phyloP scores from a whole-genome alignment of 73 alveolate species.

The Tetrahymena malaccensis region DNA sequence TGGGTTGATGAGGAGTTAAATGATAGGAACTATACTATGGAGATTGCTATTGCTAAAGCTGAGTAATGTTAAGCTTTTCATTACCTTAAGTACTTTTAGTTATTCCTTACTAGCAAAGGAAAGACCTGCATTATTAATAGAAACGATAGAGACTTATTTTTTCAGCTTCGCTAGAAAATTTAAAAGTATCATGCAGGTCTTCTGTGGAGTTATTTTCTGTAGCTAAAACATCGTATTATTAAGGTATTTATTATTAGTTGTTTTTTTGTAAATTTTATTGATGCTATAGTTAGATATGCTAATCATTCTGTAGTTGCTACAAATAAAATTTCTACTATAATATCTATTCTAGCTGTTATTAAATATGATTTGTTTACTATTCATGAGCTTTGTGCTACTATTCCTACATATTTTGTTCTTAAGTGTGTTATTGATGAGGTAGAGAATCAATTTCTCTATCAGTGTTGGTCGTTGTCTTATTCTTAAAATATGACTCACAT shows the following conservation, averaged over 20 bases:
- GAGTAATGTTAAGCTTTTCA: background rate
- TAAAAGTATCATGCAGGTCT: background rate
- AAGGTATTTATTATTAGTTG: background rate
- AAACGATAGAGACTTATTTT: background rate
- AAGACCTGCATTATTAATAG: background rate
- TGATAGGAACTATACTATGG: background rate
- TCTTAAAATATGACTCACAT: background rate
- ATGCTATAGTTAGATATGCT: background rate
- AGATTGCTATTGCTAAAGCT: background rate
- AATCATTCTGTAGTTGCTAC: background rate
- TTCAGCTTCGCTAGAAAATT: background rate
- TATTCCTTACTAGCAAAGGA: background rate
- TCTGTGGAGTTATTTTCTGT: background rate
- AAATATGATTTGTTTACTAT: background rate
- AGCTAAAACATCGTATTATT: background rate
- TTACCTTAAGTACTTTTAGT: background rate
- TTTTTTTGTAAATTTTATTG: background rate
- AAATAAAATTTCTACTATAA: background rate
- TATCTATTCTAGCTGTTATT: background rate
- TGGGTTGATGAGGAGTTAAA: background rate
- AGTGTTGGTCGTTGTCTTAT: background rate
- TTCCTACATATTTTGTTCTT: background rate
- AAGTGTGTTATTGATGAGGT: background rate
- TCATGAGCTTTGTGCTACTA: background rate
- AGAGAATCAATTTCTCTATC: background rate